phyloP scores from a whole-genome alignment of 495 filamentous ascomycete species.

The Xylaria venustula region DNA sequence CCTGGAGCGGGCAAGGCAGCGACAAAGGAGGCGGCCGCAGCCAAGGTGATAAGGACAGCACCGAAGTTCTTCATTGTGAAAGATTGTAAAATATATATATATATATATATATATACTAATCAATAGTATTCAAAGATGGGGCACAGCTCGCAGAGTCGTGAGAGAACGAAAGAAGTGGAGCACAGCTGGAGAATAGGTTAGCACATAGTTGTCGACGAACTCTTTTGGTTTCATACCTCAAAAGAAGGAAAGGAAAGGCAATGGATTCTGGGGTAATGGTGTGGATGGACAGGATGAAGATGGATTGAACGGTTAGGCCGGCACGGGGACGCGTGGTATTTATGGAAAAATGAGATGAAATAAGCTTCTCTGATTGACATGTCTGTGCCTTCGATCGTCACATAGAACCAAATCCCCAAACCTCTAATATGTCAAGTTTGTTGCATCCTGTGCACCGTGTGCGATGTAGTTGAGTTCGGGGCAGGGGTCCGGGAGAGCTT shows the following conservation, averaged over 20 bases:
- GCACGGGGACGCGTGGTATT: constrained; percentile 21
- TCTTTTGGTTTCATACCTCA: constrained; percentile 18
- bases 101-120: too few relatives aligned
- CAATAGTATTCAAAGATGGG: background rate
- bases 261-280: constrained; percentile 12
- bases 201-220: constrained; percentile 5
- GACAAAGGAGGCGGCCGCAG: constrained; percentile 31
- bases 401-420: background rate
- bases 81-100: constrained; percentile 9
- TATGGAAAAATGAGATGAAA: constrained; percentile 26
- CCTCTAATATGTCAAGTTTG: background rate
- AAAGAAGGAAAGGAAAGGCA: constrained; percentile 17
- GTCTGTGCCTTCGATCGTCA: constrained; percentile 5
- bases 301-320: constrained; percentile 11
- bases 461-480: background rate
- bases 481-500: background rate
- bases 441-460: background rate
- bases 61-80: constrained; percentile 44
- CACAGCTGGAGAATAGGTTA: constrained; percentile 32
- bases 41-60: constrained; percentile 33
- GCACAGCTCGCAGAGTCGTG: constrained; percentile 7
- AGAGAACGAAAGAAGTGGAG: constrained; percentile 31
- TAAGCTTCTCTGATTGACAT: constrained; percentile 16
- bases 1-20: constrained; percentile 27
- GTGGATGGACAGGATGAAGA: constrained; percentile 26